Evolutionary conservation across 2,329 filamentous ascomycete genomes (phyloP).

Genomic region (Pyrenophora tritici-repentis): DNA sequence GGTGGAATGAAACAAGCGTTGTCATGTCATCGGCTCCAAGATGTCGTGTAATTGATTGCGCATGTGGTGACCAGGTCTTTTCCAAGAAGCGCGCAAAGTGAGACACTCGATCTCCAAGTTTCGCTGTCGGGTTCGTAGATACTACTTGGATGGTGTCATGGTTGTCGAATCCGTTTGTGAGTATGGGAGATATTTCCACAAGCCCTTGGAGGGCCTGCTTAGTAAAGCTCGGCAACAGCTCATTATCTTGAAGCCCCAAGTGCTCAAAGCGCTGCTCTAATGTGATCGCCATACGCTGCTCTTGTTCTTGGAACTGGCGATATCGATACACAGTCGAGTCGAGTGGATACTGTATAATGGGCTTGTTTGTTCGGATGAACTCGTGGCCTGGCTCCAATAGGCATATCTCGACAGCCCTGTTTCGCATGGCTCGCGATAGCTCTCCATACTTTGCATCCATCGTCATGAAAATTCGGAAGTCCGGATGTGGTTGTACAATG

Average conservation of each 20-base stretch:
- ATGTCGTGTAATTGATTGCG: conserved; percentile 5
- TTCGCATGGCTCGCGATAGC: conserved; percentile 93
- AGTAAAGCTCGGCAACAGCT: conserved; percentile 37
- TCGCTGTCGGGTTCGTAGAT: neutral
- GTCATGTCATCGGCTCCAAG: conserved; percentile 21
- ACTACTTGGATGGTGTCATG: neutral
- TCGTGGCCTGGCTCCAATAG: conserved; percentile 51
- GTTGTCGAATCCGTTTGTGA: conserved; percentile 6
- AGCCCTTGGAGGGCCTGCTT: conserved; percentile 30
- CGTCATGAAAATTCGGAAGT: conserved; percentile 92
- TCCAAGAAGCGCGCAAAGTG: conserved; percentile 43
- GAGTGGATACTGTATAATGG: conserved; percentile 35
- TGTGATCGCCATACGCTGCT: conserved; percentile 11
- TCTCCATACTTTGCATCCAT: conserved; percentile 92
- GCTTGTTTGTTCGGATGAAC: neutral
- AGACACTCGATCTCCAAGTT: conserved; percentile 7
- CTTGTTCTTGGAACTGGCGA: conserved; percentile 31
- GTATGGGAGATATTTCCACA: neutral
- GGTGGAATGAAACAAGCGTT: conserved; percentile 47
- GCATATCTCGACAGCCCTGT: conserved; percentile 89
- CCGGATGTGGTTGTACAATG: conserved; percentile 77
- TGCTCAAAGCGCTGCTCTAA: conserved; percentile 42
- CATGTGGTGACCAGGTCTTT: conserved; percentile 25
- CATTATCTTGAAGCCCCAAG: conserved; percentile 41
- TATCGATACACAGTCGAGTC: conserved; percentile 49